Evolutionary conservation across 805 yeast genomes (phyloP), one percentile per base, ranked within the genome.

Genomic region (Wickerhamia fluorescens): DNA sequence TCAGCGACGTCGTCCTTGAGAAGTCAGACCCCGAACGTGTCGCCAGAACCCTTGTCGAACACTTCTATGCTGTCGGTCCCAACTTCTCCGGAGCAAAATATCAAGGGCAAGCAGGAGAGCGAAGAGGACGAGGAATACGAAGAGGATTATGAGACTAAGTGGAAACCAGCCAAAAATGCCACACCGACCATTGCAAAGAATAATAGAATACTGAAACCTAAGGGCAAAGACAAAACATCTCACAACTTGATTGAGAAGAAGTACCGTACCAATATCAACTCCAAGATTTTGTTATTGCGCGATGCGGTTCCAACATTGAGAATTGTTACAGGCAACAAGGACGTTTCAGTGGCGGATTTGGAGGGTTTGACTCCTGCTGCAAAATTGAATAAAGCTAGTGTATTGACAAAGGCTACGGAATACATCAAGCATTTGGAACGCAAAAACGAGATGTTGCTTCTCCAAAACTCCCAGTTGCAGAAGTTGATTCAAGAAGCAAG

Each of bases 211-310:
- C n/a, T n/a, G 4, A 74, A 72, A 40, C 71, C 74, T 4, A 65
- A 58, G 36, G 63, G 62, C 34, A 75, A 74, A 49, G 72, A 69
- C 31, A 70, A 78, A 53, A 64, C 77, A 1, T 70, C 84, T 6
- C 94, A 83, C 55, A 83, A 82, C 46, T 74, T 80, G 65, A 78
- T 83, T 41, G 94, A 84, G 49, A 82, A 82, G 56, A 77, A 80
- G 46, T 84, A 84, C 53, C 56, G 94, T 41, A 78, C 83, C 13
- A 82, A 83, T 45, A 79, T 83, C 40, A 83, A 81, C 45, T 64
- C 78, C 30, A 79, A 77, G 50, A 81, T 83, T 26, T 40, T 71
- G 19, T 79, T 77, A 24, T 66, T 83, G 18, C 63, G 86, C 46
- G 81, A 81, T 41, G 79, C 85, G 3, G 94, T 84, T 11, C 94